Evolutionary conservation across 2,329 filamentous ascomycete species (phyloP).

Genomic region (Aspergillus alliaceus): DNA sequence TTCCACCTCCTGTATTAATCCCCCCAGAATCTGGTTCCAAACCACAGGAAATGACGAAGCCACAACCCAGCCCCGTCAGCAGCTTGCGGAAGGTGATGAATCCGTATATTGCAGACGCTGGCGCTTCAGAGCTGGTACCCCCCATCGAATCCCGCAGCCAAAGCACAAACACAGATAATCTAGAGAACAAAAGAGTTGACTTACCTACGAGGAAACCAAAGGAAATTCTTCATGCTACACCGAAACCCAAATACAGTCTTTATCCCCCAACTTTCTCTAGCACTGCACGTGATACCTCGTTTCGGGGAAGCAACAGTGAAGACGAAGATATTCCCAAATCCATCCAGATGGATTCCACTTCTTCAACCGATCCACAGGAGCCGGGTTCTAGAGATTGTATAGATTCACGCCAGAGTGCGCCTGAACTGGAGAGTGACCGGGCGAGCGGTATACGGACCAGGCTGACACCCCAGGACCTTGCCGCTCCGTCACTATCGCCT

Average conservation of each 20-base stretch:
- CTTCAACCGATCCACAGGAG: slow-evolving; percentile 14
- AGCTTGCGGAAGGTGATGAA: slow-evolving; percentile 86
- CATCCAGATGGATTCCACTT: slow-evolving; percentile 19
- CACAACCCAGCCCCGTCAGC: slow-evolving; percentile 65
- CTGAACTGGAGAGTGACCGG: slow-evolving; percentile 9
- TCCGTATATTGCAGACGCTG: slow-evolving; percentile 64
- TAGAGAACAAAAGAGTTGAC: slow-evolving; percentile 17
- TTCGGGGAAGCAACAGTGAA: slow-evolving; percentile 37
- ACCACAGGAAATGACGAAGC: slow-evolving; percentile 26
- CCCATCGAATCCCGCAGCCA: slow-evolving; percentile 24
- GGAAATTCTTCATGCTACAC: slow-evolving; percentile 26
- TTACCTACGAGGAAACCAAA: slow-evolving; percentile 22
- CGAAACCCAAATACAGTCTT: slow-evolving; percentile 28
- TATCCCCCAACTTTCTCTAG: slow-evolving; percentile 25
- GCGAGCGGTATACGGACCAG: slow-evolving; percentile 3
- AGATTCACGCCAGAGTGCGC: slow-evolving; percentile 7
- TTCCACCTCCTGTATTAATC: slow-evolving; percentile 58
- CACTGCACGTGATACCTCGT: slow-evolving; percentile 29
- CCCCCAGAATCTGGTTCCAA: slow-evolving; percentile 46
- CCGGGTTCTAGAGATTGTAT: slow-evolving; percentile 4
- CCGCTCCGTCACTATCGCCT: slow-evolving; percentile 23
- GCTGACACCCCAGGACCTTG: slow-evolving; percentile 13
- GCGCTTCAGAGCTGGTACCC: slow-evolving; percentile 18
- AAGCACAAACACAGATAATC: slow-evolving; percentile 15
- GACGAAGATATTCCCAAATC: slow-evolving; percentile 30